Percentiles rank a stretch among this genome's conserved stretches.
Evolutionary conservation across 805 yeast genomes (phyloP).

Genomic region (Candida glaebosa): DNA sequence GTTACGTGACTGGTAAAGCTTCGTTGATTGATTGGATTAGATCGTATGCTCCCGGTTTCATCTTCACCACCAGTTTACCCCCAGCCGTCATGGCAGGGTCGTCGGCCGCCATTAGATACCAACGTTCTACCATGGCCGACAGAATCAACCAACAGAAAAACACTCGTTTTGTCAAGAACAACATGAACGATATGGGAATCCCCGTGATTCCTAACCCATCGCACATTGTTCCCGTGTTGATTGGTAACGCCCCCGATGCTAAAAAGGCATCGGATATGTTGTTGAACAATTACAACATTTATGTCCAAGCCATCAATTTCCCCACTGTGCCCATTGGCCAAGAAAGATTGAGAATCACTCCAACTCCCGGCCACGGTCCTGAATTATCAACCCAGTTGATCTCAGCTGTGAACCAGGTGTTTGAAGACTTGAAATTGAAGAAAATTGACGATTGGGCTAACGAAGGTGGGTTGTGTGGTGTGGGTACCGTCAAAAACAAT

Average conservation of each 20-base stretch:
- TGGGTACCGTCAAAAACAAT: slow-evolving; percentile 55
- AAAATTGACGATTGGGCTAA: slow-evolving; percentile 74
- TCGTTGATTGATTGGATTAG: slow-evolving; percentile 91
- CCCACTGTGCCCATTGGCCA: slow-evolving; percentile 97
- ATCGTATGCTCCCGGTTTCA: slow-evolving; percentile 95
- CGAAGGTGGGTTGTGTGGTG: slow-evolving; percentile 88
- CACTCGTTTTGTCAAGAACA: slow-evolving; percentile 79
- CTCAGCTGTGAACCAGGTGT: slow-evolving; percentile 76
- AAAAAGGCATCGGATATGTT: slow-evolving; percentile 87
- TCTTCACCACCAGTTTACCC: slow-evolving; percentile 94
- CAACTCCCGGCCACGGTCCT: slow-evolving; percentile 92
- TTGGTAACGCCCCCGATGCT: slow-evolving; percentile 93
- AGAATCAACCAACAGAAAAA: slow-evolving; percentile 82
- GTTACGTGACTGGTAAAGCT: slow-evolving; percentile 89
- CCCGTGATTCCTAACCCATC: slow-evolving; percentile 98
- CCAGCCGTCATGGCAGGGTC: slow-evolving; percentile 99
- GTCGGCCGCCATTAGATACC: slow-evolving; percentile 79
- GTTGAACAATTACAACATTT: slow-evolving; percentile 78
- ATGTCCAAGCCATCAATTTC: slow-evolving; percentile 97
- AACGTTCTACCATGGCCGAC: slow-evolving; percentile 70
- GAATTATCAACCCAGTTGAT: slow-evolving; percentile 74
- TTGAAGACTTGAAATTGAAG: slow-evolving; percentile 68
- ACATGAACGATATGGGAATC: slow-evolving; percentile 66
- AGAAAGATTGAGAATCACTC: slow-evolving; percentile 96
- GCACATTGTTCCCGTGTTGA: slow-evolving; percentile 91